Conservation (phyloP, 2,329 filamentous ascomycete species). For the Rutstroemia sp. region DNA sequence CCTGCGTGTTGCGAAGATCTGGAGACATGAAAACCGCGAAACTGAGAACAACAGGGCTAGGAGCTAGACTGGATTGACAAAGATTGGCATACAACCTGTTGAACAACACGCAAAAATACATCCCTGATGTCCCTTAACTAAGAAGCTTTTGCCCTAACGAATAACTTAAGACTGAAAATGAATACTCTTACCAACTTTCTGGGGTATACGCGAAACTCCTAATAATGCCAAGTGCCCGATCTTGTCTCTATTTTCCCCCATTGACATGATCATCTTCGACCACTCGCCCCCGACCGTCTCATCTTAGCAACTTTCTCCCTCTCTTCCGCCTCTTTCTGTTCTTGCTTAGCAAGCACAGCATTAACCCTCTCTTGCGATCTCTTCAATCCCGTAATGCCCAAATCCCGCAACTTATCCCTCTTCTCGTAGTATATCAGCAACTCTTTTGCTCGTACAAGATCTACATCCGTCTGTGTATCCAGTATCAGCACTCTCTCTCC, state of each 20-base stretch:
- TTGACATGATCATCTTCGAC: neutral
- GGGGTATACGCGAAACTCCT: neutral
- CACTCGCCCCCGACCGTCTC: neutral
- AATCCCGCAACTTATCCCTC: neutral
- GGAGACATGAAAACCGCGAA: neutral
- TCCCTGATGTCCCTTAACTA: too few species aligned
- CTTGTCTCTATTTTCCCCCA: too few species aligned
- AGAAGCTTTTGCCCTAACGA: neutral
- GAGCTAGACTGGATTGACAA: too few species aligned
- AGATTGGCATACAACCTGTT: too few species aligned
- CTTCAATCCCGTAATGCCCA: neutral
- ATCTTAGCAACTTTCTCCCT: neutral
- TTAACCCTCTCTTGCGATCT: constrained; percentile 2
- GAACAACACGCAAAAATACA: too few species aligned
- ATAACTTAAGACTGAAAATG: neutral
- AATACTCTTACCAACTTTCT: neutral
- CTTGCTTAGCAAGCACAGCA: neutral
- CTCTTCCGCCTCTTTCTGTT: neutral
- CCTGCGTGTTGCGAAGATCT: neutral
- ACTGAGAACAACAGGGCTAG: too few species aligned
- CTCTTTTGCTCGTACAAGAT: constrained; percentile 1
- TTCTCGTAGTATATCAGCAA: constrained; percentile 3
- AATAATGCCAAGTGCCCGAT: neutral
- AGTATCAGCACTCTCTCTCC: neutral
- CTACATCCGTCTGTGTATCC: neutral